Percentiles rank a stretch among this genome's conserved stretches.
phyloP scores from a whole-genome alignment of 768 basidiomycete species.

The Mycena sanguinolenta region DNA sequence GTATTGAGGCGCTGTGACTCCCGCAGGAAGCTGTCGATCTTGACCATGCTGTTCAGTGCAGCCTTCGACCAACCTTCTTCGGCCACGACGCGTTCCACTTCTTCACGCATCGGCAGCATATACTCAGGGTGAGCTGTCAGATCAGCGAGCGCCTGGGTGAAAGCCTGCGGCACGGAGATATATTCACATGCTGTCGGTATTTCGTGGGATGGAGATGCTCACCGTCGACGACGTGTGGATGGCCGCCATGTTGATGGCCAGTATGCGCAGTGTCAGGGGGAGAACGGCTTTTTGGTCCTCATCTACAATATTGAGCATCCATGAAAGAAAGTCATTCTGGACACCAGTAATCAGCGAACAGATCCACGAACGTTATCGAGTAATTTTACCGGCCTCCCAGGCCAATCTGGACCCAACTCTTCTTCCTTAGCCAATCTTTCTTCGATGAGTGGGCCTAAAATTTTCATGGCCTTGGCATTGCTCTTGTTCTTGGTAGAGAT shows the following conservation, averaged over 20 bases:
- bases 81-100: constrained; percentile 67
- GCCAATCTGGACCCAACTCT: constrained; percentile 26
- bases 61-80: too few relatives aligned
- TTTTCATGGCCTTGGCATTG: neutral
- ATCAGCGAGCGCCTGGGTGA: constrained; percentile 52
- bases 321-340: constrained; percentile 47
- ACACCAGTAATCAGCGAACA: neutral
- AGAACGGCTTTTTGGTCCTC: too few relatives aligned
- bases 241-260: constrained; percentile 50
- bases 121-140: constrained; percentile 51
- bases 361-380: neutral
- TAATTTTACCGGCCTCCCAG: constrained; percentile 21
- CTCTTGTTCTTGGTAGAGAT: constrained; percentile 13
- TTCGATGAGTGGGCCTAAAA: too few relatives aligned
- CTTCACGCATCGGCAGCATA: constrained; percentile 54
- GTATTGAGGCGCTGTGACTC: too few relatives aligned
- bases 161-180: neutral
- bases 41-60: too few relatives aligned
- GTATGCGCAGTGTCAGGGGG: constrained; percentile 38
- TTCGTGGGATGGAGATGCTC: too few relatives aligned
- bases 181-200: too few relatives aligned
- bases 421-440: constrained; percentile 14
- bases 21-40: too few relatives aligned
- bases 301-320: too few relatives aligned
- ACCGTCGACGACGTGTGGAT: constrained; percentile 54